Conservation (phyloP, 164 flowering plant species). For the Berberis vulgaris region DNA sequence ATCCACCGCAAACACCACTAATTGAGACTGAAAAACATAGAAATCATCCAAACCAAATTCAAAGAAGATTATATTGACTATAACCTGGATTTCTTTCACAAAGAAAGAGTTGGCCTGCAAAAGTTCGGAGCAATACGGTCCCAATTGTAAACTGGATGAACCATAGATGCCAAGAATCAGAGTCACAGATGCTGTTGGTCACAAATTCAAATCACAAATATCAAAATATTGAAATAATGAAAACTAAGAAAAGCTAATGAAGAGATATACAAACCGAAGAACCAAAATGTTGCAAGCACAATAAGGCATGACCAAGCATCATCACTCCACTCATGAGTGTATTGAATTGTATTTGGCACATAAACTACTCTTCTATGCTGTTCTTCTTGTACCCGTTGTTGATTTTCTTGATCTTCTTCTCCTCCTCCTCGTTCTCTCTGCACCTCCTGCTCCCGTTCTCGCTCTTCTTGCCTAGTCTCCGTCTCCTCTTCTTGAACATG, state of each 20-base stretch:
- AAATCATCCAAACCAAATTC: background rate
- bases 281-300: conserved; percentile 47
- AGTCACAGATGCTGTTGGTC: conserved; percentile 56
- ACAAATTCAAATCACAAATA: conserved; percentile 2
- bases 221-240: background rate
- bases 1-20: background rate
- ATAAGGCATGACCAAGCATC: conserved; percentile 48
- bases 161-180: conserved; percentile 53
- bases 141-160: conserved; percentile 29
- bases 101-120: conserved; percentile 34
- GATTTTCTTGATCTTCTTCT: background rate
- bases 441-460: background rate
- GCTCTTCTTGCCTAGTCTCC: background rate
- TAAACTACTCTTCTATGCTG: conserved; percentile 14
- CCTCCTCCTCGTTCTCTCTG: background rate
- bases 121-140: conserved; percentile 51
- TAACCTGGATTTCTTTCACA: conserved; percentile 51
- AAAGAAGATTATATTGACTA: background rate
- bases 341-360: conserved; percentile 14
- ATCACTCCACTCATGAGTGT: conserved; percentile 17
- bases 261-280: conserved; percentile 35
- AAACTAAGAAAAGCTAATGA: background rate
- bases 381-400: background rate
- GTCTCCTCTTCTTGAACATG: conserved; percentile 13
- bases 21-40: background rate